phyloP scores from a whole-genome alignment of 2,329 filamentous ascomycete species.

The Scleromitrula shiraiana region DNA sequence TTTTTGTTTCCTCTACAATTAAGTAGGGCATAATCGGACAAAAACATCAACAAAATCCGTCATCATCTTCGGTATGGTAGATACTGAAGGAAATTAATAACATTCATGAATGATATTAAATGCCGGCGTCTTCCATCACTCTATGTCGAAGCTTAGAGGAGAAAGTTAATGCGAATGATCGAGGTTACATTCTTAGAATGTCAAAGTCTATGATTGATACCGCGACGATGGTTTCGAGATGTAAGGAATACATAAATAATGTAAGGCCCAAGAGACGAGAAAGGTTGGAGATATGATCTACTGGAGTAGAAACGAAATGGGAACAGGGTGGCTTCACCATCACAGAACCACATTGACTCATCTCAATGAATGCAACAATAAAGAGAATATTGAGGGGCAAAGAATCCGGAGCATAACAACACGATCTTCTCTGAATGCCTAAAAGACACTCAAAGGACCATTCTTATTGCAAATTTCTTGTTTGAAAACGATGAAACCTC shows the following conservation, averaged over 20 bases:
- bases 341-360: conserved; percentile 21
- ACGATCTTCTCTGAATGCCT: conserved; percentile 21
- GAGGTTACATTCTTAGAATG: conserved; percentile 40
- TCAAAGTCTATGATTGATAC: conserved; percentile 41
- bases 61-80: conserved; percentile 47
- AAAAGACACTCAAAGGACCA: conserved; percentile 18
- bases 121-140: conserved; percentile 30
- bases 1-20: conserved; percentile 83
- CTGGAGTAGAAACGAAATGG: conserved; percentile 15
- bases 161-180: conserved; percentile 63
- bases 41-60: conserved; percentile 97
- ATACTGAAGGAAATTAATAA: conserved; percentile 20
- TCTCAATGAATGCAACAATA: conserved; percentile 19
- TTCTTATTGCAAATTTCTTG: conserved; percentile 28
- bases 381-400: conserved; percentile 9
- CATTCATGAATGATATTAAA: conserved; percentile 21
- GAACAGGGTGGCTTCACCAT: conserved; percentile 39
- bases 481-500: conserved; percentile 42
- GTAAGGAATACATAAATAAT: no score
- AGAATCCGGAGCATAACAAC: conserved; percentile 27
- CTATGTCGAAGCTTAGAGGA: conserved; percentile 34
- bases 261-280: conserved; percentile 22
- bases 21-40: conserved; percentile 73
- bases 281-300: conserved; percentile 39
- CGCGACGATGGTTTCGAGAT: conserved; percentile 43